Evolutionary conservation across 306 rosid genomes (phyloP).

Genomic region (Begonia masoniana): DNA sequence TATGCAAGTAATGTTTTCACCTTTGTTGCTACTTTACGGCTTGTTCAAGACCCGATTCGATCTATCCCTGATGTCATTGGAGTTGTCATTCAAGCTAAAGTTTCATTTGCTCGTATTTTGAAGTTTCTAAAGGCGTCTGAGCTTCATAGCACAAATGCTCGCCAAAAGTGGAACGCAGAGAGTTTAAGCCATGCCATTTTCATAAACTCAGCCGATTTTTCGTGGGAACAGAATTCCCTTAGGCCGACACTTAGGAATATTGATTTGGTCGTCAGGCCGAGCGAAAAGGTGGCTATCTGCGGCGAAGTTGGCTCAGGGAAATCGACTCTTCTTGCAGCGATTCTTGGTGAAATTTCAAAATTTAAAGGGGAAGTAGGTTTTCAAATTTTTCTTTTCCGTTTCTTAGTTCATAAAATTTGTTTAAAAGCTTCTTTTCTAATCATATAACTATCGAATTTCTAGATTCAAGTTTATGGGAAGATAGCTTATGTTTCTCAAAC

Average conservation of each 20-base stretch:
- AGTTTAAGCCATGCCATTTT: constrained; percentile 23
- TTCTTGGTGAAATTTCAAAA: constrained; percentile 72
- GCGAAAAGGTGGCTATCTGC: constrained; percentile 76
- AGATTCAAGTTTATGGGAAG: constrained; percentile 64
- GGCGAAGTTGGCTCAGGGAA: constrained; percentile 96
- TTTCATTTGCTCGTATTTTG: constrained; percentile 50
- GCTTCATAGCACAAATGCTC: constrained; percentile 28
- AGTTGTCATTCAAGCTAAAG: constrained; percentile 73
- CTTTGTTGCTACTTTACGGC: constrained; percentile 74
- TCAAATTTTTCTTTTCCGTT: neutral
- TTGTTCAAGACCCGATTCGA: constrained; percentile 73
- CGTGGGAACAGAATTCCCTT: constrained; percentile 53
- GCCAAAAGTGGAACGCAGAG: constrained; percentile 13
- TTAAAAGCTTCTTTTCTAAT: neutral
- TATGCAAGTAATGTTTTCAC: constrained; percentile 84
- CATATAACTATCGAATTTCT: constrained; percentile 12
- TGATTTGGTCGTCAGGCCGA: constrained; percentile 38
- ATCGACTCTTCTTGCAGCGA: constrained; percentile 67
- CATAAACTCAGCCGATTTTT: constrained; percentile 47
- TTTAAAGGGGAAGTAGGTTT: constrained; percentile 46
- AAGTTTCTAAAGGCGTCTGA: constrained; percentile 72
- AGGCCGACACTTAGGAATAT: constrained; percentile 52
- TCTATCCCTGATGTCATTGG: constrained; percentile 65
- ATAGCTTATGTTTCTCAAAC: constrained; percentile 82
- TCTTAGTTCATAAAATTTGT: neutral